These are phyloP conservation scores for Marchantia polymorpha DNA, from an alignment of 225 moss, liverwort and hornwort species.

Conservation along the genomic window DNA sequence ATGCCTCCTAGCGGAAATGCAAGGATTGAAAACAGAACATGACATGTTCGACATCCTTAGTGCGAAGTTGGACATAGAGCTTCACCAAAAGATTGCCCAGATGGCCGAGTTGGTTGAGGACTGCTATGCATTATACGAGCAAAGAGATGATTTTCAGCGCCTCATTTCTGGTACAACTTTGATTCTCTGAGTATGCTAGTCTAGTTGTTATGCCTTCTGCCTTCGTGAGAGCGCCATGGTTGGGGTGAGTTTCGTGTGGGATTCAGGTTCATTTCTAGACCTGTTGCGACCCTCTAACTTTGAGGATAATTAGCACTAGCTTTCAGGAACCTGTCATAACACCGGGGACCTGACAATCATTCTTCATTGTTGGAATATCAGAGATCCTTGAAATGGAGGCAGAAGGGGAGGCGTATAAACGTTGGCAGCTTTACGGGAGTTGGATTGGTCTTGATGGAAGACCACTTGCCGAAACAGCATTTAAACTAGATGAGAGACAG, in stretches of 20 bases:
- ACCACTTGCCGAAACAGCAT: constrained; percentile 73
- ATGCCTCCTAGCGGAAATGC: constrained; percentile 83
- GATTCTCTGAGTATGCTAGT: not conserved
- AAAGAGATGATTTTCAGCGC: constrained; percentile 82
- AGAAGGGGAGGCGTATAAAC: constrained; percentile 70
- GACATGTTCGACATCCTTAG: constrained; percentile 76
- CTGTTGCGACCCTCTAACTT: too few relatives aligned
- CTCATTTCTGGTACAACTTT: constrained; percentile 69
- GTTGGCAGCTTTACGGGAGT: constrained; percentile 71
- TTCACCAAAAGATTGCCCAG: constrained; percentile 66
- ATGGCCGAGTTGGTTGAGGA: constrained; percentile 66
- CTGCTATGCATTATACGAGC: constrained; percentile 74
- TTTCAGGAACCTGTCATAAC: not conserved
- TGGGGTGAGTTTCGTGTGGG: too few relatives aligned
- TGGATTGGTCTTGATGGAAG: constrained; percentile 75
- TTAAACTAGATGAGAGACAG: constrained; percentile 63
- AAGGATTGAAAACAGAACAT: constrained; percentile 64
- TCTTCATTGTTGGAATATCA: not conserved
- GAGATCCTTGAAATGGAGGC: constrained; percentile 81
- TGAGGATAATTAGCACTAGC: too few relatives aligned
- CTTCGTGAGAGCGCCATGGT: too few relatives aligned
- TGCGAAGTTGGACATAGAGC: constrained; percentile 73
- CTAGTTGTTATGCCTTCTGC: not conserved
- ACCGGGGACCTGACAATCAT: not conserved
- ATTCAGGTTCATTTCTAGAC: too few relatives aligned